A percentile compares a stretch with the other conserved stretches of the same genome.
phyloP scores from a whole-genome alignment of 257 asterid species.

The Przewalskia tangutica region DNA sequence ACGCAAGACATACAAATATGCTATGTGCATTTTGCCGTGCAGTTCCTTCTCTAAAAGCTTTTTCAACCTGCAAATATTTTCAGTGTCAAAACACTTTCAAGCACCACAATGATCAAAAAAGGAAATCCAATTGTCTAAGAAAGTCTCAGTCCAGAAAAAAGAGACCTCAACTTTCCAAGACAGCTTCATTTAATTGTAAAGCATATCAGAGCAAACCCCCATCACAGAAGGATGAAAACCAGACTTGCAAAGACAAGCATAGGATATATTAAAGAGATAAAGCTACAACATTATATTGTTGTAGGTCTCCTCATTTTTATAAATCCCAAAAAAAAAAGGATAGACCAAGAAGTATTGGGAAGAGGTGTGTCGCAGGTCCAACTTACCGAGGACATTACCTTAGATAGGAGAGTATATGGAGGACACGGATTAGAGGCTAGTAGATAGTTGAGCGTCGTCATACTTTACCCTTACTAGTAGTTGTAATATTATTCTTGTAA shows the following conservation, averaged over 20 bases:
- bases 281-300: neutral
- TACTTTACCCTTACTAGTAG: too few relatives aligned
- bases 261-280: neutral
- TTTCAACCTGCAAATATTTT: conserved; percentile 62
- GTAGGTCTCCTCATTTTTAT: neutral
- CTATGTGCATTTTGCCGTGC: conserved; percentile 98
- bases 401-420: too few relatives aligned
- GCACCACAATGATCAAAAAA: neutral
- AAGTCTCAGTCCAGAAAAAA: neutral
- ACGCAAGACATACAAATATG: conserved; percentile 87
- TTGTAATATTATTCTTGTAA: too few relatives aligned
- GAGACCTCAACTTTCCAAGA: neutral
- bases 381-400: too few relatives aligned
- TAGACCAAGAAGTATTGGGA: too few relatives aligned
- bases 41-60: conserved; percentile 99
- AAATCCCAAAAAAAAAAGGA: neutral
- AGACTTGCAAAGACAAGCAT: neutral
- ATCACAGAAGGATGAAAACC: neutral
- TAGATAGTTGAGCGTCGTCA: too few relatives aligned
- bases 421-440: too few relatives aligned
- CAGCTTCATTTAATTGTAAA: neutral
- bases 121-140: neutral
- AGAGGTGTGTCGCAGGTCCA: too few relatives aligned
- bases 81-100: neutral
- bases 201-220: neutral